These are phyloP conservation scores for Phytophthora rubi DNA, from an alignment of 352 stramenopile species.

Conservation along the genomic window DNA sequence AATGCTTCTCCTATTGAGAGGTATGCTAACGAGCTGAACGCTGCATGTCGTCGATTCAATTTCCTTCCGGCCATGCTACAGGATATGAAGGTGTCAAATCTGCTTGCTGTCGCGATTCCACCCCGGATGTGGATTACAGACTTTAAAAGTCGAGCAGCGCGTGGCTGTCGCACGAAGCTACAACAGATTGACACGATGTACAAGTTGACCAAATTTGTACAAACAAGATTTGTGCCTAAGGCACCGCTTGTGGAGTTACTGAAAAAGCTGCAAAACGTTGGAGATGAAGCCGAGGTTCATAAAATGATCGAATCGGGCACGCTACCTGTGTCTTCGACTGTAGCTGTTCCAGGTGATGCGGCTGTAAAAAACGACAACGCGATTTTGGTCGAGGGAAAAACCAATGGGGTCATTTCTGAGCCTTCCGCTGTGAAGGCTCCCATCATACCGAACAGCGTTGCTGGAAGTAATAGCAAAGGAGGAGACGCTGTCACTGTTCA, in stretches of 20 bases:
- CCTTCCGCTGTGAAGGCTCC: neutral
- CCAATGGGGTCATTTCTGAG: constrained; percentile 1
- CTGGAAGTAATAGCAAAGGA: constrained; percentile 3
- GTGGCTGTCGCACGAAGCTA: constrained; percentile 51
- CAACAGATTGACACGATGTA: constrained; percentile 81
- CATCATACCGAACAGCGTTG: neutral
- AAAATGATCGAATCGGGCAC: constrained; percentile 44
- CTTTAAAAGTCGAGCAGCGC: constrained; percentile 43
- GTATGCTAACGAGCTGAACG: constrained; percentile 43
- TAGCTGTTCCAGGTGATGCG: neutral
- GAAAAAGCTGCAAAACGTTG: constrained; percentile 50
- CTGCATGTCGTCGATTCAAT: constrained; percentile 44
- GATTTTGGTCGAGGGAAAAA: constrained; percentile 5
- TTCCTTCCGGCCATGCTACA: constrained; percentile 54
- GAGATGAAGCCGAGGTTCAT: constrained; percentile 36
- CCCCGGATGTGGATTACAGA: constrained; percentile 42
- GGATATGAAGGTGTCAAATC: constrained; percentile 48
- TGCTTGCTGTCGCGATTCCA: constrained; percentile 34
- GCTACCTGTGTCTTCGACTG: constrained; percentile 26
- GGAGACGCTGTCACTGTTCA: neutral
- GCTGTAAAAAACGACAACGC: neutral
- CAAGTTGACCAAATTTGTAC: constrained; percentile 49
- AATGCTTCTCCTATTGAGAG: constrained; percentile 47
- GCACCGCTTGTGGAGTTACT: constrained; percentile 45
- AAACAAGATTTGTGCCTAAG: constrained; percentile 39